phyloP scores from a whole-genome alignment of 768 basidiomycete species.

The Lactarius sp. region DNA sequence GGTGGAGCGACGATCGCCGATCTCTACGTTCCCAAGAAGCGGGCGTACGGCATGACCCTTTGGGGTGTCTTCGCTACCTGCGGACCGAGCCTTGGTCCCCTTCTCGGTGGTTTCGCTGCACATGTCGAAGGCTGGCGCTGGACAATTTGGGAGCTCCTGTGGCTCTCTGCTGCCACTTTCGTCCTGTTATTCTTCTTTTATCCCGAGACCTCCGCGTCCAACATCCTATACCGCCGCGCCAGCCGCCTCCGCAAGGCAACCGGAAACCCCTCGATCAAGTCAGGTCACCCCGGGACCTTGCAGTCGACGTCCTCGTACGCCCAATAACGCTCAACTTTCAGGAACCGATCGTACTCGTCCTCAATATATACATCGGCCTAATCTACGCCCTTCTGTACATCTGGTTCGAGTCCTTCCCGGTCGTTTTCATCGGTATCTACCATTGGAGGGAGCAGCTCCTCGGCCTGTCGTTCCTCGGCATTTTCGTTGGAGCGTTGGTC shows the following conservation, averaged over 20 bases:
- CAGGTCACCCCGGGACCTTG: conserved; percentile 25
- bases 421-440: conserved; percentile 34
- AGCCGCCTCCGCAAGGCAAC: conserved; percentile 32
- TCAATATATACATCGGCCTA: conserved; percentile 34
- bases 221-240: conserved; percentile 33
- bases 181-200: conserved; percentile 31
- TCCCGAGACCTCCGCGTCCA: conserved; percentile 32
- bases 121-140: conserved; percentile 34
- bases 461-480: conserved; percentile 33
- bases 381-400: conserved; percentile 34
- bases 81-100: conserved; percentile 33
- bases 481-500: conserved; percentile 16
- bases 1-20: conserved; percentile 32
- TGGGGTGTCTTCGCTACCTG: conserved; percentile 31
- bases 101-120: conserved; percentile 34
- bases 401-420: conserved; percentile 35
- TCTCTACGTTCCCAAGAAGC: conserved; percentile 27
- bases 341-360: conserved; percentile 32
- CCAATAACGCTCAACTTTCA: conserved; percentile 32
- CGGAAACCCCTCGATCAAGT: conserved; percentile 29
- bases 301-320: conserved; percentile 31
- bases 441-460: conserved; percentile 33
- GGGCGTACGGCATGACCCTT: conserved; percentile 30
- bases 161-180: conserved; percentile 31
- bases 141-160: conserved; percentile 35